Conservation (phyloP, 495 filamentous ascomycete species). For the Penicillium canescens region DNA sequence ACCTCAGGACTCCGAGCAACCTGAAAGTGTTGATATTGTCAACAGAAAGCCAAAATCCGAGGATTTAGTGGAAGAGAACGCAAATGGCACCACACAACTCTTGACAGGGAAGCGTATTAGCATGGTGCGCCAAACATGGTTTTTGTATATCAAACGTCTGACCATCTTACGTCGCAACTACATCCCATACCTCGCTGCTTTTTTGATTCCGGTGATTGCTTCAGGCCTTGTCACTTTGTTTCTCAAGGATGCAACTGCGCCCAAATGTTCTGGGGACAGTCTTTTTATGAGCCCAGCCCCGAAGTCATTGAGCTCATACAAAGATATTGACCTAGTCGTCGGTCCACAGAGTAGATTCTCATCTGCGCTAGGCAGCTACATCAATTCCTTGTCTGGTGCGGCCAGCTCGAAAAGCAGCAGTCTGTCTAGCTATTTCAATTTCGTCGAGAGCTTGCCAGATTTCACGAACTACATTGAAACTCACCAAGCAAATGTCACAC, state of each 20-base stretch:
- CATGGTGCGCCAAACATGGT: slow-evolving; percentile 63
- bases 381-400: slow-evolving; percentile 30
- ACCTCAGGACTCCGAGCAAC: too few relatives aligned
- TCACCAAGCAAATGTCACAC: slow-evolving; percentile 65
- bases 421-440: slow-evolving; percentile 39
- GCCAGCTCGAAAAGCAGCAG: slow-evolving; percentile 10
- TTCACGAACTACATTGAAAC: slow-evolving; percentile 65
- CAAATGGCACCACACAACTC: slow-evolving; percentile 49
- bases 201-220: slow-evolving; percentile 73
- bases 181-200: slow-evolving; percentile 69
- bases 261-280: slow-evolving; percentile 58
- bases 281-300: slow-evolving; percentile 35
- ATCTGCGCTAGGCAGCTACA: slow-evolving; percentile 39
- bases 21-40: too few relatives aligned
- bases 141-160: slow-evolving; percentile 74
- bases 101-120: slow-evolving; percentile 66
- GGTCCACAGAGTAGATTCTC: slow-evolving; percentile 59
- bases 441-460: slow-evolving; percentile 61
- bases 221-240: slow-evolving; percentile 75
- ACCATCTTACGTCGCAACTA: slow-evolving; percentile 76
- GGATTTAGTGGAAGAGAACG: slow-evolving; percentile 1
- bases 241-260: slow-evolving; percentile 53
- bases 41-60: too few relatives aligned
- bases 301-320: slow-evolving; percentile 34
- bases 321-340: slow-evolving; percentile 52